Evolutionary conservation across 2,329 filamentous ascomycete genomes (phyloP).

Genomic region (Verticillium tricorpus): DNA sequence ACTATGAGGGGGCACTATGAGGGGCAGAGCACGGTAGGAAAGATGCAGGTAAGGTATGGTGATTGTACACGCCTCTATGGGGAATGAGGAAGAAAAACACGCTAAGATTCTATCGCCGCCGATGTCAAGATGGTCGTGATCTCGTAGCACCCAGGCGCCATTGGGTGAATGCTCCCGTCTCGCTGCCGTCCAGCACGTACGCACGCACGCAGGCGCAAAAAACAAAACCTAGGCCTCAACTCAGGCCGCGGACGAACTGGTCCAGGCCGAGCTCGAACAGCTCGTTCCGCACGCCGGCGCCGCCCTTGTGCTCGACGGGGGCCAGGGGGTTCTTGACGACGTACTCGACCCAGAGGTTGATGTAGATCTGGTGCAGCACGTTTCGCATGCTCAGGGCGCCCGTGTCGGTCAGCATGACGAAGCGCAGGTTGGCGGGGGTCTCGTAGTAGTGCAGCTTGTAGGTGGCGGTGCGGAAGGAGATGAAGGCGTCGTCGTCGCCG

Average conservation of each 20-base stretch:
- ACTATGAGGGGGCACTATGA: too few relatives aligned
- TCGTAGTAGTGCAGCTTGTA: slow-evolving; percentile 99
- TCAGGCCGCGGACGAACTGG: slow-evolving; percentile 67
- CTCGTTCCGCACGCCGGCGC: slow-evolving; percentile 66
- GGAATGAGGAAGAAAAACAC: neutral
- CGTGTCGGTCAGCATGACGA: slow-evolving; percentile 93
- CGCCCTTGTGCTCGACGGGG: slow-evolving; percentile 64
- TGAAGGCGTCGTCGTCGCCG: slow-evolving; percentile 89
- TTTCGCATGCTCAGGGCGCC: slow-evolving; percentile 86
- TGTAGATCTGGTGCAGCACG: slow-evolving; percentile 96
- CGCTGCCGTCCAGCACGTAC: too few relatives aligned
- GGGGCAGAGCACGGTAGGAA: too few relatives aligned
- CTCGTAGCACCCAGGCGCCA: neutral
- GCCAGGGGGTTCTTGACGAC: slow-evolving; percentile 68
- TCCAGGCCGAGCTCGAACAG: slow-evolving; percentile 70
- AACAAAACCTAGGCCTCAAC: slow-evolving; percentile 33
- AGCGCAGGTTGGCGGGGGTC: slow-evolving; percentile 90
- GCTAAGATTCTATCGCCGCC: neutral
- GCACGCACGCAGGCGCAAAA: neutral
- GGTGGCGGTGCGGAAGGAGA: slow-evolving; percentile 86
- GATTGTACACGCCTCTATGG: neutral
- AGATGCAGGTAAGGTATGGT: too few relatives aligned
- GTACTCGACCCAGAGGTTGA: slow-evolving; percentile 96
- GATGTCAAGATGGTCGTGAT: neutral
- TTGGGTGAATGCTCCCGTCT: neutral